Conservation (phyloP, 176 grass and related monocot genomes). For the Lolium multiflorum region DNA sequence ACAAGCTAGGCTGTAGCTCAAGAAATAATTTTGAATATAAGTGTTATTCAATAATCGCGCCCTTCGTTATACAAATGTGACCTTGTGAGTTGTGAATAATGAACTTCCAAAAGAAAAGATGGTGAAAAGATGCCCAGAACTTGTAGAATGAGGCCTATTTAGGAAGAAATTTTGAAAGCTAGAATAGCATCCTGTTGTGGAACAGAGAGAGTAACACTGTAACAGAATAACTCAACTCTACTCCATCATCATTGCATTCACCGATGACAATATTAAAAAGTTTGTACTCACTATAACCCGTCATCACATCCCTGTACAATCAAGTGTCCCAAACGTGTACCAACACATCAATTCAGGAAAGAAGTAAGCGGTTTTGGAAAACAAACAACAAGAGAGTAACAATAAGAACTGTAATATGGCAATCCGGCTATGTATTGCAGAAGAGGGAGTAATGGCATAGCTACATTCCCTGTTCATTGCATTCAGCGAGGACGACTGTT, state of each 20-base stretch:
- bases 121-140: background rate
- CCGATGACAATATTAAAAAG: slow-evolving; percentile 16
- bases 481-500: background rate
- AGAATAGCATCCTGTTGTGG: background rate
- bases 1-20: background rate
- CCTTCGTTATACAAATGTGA: background rate
- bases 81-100: background rate
- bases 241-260: slow-evolving; percentile 14
- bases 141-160: background rate
- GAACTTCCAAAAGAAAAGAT: background rate
- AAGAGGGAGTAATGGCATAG: background rate
- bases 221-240: background rate
- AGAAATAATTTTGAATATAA: background rate
- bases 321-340: slow-evolving; percentile 8
- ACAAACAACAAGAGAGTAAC: slow-evolving; percentile 5
- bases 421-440: background rate
- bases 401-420: background rate
- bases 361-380: background rate
- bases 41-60: slow-evolving; percentile 8
- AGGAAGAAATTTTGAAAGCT: slow-evolving; percentile 11
- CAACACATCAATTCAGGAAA: slow-evolving; percentile 11
- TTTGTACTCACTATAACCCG: background rate
- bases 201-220: background rate
- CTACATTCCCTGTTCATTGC: background rate
- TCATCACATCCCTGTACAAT: background rate